Evolutionary conservation across 2,329 filamentous ascomycete genomes (phyloP), one percentile per base, ranked within the genome.

Genomic region (Dothistroma pini): DNA sequence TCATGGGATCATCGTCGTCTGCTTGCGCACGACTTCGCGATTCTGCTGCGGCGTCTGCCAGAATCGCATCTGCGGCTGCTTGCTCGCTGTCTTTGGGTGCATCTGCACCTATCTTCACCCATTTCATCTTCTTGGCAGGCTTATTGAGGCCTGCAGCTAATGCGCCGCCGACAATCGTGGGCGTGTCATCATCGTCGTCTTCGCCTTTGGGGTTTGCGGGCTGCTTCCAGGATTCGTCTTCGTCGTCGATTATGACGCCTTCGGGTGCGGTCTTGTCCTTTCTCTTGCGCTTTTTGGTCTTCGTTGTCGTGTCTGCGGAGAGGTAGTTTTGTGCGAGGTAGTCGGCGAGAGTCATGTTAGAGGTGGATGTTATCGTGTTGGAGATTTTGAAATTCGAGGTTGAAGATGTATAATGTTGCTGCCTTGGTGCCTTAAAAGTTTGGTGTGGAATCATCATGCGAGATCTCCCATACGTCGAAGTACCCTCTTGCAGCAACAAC

Each of bases 241-340:
- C 78, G 78, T 86, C 71, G 76, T 77, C 71, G 76, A 78, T 79
- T 53, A 73, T 74, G 54, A 81, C 74, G 31, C 80, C 77, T 50
- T 73, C 73, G 16, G 62, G 49, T 58, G 75, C 71, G 57, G 76
- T 74, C 51, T 73, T 72, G 66, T 70, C 68, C 75, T 79, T 79
- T 62, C 80, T 73, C 70, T 83, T 83, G 67, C 81, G 78, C 75
- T 83, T 83, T 69, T 82, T 83, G 31, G 77, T 75, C 56, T 80
- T 79, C 69, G 80, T 81, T 72, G 77, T 71, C 19, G 51, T 53
- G 67, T 89, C 86, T 47, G 87, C 86, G 1, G 83, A 90, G 54
- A 99, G 87, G 75, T 99, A 99, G 75, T 92, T 95, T 65, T 91
- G 89, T 41, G 93, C 93, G 38, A 99, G 85, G 72, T 97, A 99